Conservation (phyloP, 2,329 filamentous ascomycete species). For the Aspergillus sp. region DNA sequence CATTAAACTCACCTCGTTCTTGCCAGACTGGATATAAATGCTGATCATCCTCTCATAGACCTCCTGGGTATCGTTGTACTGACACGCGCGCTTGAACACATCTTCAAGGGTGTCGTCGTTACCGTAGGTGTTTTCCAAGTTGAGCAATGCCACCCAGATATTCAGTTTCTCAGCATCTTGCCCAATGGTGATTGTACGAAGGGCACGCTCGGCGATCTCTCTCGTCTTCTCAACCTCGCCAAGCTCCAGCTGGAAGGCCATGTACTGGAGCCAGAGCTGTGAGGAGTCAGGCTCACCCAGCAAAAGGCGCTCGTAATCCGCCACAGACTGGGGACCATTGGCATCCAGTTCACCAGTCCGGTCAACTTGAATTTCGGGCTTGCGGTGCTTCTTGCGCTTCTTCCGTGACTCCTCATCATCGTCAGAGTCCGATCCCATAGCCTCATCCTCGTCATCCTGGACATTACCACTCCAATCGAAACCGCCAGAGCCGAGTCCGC, state of each 20-base stretch:
- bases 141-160: conserved; percentile 91
- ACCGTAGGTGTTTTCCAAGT: conserved; percentile 88
- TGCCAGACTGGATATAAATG: conserved; percentile 91
- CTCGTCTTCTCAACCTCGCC: conserved; percentile 85
- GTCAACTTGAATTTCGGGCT: conserved; percentile 77
- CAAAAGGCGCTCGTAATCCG: conserved; percentile 90
- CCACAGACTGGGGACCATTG: conserved; percentile 81
- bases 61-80: conserved; percentile 89
- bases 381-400: conserved; percentile 73
- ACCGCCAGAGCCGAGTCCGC: conserved; percentile 67
- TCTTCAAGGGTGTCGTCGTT: conserved; percentile 78
- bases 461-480: conserved; percentile 83
- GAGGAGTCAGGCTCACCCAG: conserved; percentile 93
- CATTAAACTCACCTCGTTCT: conserved; percentile 65
- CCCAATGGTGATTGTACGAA: conserved; percentile 85
- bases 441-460: conserved; percentile 51
- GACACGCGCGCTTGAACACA: conserved; percentile 86
- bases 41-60: conserved; percentile 86
- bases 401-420: conserved; percentile 37
- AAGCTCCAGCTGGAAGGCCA: conserved; percentile 96
- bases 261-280: conserved; percentile 90
- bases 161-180: conserved; percentile 93
- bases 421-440: conserved; percentile 51
- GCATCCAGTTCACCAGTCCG: conserved; percentile 87
- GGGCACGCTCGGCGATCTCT: conserved; percentile 83